Conservation (phyloP, 257 asterid genomes). For the Nicotiana noctiflora region DNA sequence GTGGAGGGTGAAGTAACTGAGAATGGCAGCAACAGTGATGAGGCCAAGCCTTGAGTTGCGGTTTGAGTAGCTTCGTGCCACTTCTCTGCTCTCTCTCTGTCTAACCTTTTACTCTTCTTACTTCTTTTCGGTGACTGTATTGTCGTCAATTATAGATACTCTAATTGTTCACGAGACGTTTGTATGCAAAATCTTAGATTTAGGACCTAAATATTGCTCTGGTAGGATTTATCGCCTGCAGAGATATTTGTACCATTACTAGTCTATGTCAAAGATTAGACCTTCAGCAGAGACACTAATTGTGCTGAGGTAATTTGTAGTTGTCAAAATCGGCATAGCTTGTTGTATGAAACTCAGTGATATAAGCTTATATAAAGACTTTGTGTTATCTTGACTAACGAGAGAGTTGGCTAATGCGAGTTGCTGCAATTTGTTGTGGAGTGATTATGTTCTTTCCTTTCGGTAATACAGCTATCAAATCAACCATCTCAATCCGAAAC, state of each 20-base stretch:
- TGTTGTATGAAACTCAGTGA: background rate
- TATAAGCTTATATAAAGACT: background rate
- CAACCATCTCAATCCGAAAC: background rate
- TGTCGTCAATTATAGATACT: slow-evolving; percentile 13
- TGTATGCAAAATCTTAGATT: slow-evolving; percentile 24
- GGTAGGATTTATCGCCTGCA: slow-evolving; percentile 16
- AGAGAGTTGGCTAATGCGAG: background rate
- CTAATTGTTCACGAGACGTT: slow-evolving; percentile 22
- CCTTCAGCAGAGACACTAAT: slow-evolving; percentile 8
- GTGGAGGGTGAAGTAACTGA: slow-evolving; percentile 24
- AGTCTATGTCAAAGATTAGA: slow-evolving; percentile 15
- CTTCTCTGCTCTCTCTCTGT: background rate
- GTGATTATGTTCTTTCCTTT: background rate
- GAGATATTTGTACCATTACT: slow-evolving; percentile 13
- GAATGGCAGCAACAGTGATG: slow-evolving; percentile 20
- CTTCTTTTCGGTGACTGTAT: slow-evolving; percentile 10
- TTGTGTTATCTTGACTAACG: background rate
- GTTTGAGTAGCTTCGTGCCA: background rate
- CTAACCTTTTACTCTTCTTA: slow-evolving; percentile 15
- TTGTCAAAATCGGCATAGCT: slow-evolving; percentile 20
- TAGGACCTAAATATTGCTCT: slow-evolving; percentile 11
- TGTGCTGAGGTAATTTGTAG: slow-evolving; percentile 10
- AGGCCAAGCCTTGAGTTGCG: slow-evolving; percentile 18
- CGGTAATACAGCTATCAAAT: background rate
- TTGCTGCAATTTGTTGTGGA: background rate